These are phyloP conservation scores for Closterium sp. DNA, from an alignment of 139 green algal genomes.

Conservation along the genomic window DNA sequence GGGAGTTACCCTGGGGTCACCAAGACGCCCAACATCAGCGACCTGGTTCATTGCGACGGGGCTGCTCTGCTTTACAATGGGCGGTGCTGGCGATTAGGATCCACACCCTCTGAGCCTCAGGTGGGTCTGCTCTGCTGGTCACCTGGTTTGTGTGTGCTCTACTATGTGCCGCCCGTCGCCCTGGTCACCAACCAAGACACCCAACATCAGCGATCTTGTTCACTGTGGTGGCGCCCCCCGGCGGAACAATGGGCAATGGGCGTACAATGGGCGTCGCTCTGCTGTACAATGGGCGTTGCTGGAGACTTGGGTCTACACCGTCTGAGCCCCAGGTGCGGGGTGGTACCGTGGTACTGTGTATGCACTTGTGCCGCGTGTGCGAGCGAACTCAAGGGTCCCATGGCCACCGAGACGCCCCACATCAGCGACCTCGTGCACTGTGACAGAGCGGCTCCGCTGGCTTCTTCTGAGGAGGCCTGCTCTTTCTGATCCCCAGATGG, in stretches of 20 bases:
- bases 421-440: constrained; percentile 27
- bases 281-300: background rate
- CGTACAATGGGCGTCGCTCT: no score
- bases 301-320: background rate
- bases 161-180: background rate
- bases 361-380: no score
- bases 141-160: background rate
- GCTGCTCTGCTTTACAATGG: constrained; percentile 17
- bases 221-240: constrained; percentile 16
- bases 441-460: background rate
- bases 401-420: constrained; percentile 11
- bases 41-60: constrained; percentile 23
- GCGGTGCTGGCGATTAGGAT: background rate
- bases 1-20: background rate
- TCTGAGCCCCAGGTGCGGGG: constrained; percentile 2
- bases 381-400: no score
- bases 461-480: no score
- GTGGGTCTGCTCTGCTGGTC: no score
- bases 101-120: background rate
- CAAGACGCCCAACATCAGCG: constrained; percentile 5
- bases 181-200: constrained; percentile 22
- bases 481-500: no score
- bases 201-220: constrained; percentile 24
- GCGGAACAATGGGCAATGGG: no score
- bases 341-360: no score